Evolutionary conservation across 2,329 filamentous ascomycete species (phyloP).

Genomic region (Dendryphion nanum): DNA sequence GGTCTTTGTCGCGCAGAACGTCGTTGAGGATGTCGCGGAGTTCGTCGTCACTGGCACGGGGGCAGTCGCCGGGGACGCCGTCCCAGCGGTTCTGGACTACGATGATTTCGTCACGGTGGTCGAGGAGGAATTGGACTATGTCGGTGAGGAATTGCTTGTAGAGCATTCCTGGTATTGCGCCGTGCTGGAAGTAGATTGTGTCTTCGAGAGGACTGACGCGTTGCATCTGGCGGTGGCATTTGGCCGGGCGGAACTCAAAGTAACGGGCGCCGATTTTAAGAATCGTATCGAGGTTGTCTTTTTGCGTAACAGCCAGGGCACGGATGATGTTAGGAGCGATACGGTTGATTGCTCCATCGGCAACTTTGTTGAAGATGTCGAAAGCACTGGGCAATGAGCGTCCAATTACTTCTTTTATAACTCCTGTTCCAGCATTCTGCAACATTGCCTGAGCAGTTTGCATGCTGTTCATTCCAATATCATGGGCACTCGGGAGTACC

Average conservation of each 20-base stretch:
- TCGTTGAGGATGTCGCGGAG: slow-evolving; percentile 39
- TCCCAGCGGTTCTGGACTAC: slow-evolving; percentile 54
- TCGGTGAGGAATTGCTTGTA: slow-evolving; percentile 46
- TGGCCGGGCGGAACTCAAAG: slow-evolving; percentile 54
- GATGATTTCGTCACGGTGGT: slow-evolving; percentile 47
- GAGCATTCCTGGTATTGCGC: slow-evolving; percentile 51
- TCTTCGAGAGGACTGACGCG: slow-evolving; percentile 41
- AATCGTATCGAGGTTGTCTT: slow-evolving; percentile 47
- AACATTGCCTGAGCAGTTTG: slow-evolving; percentile 42
- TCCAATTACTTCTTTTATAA: slow-evolving; percentile 32
- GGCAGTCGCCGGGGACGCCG: slow-evolving; percentile 49
- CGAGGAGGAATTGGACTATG: slow-evolving; percentile 43
- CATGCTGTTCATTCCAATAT: slow-evolving; percentile 55
- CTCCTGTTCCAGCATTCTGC: slow-evolving; percentile 30
- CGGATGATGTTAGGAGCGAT: slow-evolving; percentile 46
- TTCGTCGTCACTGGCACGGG: slow-evolving; percentile 43
- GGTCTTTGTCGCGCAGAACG: slow-evolving; percentile 20
- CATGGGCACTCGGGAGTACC: slow-evolving; percentile 49
- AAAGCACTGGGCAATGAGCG: slow-evolving; percentile 21
- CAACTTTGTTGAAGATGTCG: slow-evolving; percentile 26
- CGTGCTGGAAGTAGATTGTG: slow-evolving; percentile 52
- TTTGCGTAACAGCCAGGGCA: slow-evolving; percentile 53
- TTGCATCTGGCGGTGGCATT: slow-evolving; percentile 45
- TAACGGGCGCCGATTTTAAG: slow-evolving; percentile 50
- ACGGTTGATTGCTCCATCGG: slow-evolving; percentile 23